Percentiles rank a stretch among this genome's conserved stretches.
These are phyloP conservation scores for Phytophthora pini DNA, from an alignment of 352 stramenopile species.

Conservation along the genomic window DNA sequence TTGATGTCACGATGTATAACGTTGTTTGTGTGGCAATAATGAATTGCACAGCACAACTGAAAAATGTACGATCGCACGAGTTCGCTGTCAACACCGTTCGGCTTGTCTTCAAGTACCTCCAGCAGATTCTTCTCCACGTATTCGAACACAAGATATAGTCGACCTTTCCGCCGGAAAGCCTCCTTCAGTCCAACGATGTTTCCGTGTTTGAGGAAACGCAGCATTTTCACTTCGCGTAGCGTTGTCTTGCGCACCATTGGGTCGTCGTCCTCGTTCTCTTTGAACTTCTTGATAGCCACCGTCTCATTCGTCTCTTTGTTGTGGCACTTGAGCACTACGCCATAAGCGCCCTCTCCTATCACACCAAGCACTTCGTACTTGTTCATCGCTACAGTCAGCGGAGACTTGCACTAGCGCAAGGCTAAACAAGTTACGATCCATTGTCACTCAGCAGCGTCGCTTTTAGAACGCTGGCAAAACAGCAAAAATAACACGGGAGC, in stretches of 20 bases:
- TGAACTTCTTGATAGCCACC: slow-evolving; percentile 99
- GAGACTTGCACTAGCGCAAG: slow-evolving; percentile 25
- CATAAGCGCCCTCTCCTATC: slow-evolving; percentile 94
- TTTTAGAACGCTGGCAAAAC: slow-evolving; percentile 32
- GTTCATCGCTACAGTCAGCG: slow-evolving; percentile 73
- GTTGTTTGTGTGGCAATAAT: slow-evolving; percentile 96
- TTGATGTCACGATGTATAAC: slow-evolving; percentile 99
- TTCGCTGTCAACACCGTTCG: slow-evolving; percentile 86
- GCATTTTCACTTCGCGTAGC: slow-evolving; percentile 98
- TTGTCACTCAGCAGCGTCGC: slow-evolving; percentile 18
- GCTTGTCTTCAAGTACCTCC: slow-evolving; percentile 94
- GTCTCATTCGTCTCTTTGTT: slow-evolving; percentile 97
- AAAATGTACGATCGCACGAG: slow-evolving; percentile 99
- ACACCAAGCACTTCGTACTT: slow-evolving; percentile 95
- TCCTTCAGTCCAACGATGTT: slow-evolving; percentile 99
- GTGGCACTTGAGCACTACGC: slow-evolving; percentile 93
- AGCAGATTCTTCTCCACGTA: slow-evolving; percentile 98
- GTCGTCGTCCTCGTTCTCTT: slow-evolving; percentile 92
- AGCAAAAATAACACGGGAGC: slow-evolving; percentile 33
- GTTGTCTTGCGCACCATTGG: slow-evolving; percentile 95
- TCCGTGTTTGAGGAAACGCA: slow-evolving; percentile 97
- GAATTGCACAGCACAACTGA: slow-evolving; percentile 96
- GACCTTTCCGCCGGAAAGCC: slow-evolving; percentile 97
- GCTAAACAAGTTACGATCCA: slow-evolving; percentile 35
- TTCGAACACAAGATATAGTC: slow-evolving; percentile 98